Evolutionary conservation across 1,139 yeast species (phyloP).

Genomic region (Candida labiduridarum): DNA sequence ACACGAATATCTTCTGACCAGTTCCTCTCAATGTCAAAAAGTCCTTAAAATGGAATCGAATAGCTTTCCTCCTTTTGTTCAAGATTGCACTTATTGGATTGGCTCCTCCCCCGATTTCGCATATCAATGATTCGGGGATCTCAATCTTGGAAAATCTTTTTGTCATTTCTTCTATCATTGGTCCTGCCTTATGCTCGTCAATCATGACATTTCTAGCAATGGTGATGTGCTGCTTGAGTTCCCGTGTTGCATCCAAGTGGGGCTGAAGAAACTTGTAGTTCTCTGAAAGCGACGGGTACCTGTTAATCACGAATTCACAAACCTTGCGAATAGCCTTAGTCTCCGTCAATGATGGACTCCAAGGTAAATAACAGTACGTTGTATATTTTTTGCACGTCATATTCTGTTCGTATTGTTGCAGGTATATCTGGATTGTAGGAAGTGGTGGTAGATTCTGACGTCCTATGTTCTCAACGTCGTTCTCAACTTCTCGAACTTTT

Average conservation of each 20-base stretch:
- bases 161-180: neutral
- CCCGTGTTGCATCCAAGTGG: conserved; percentile 10
- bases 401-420: conserved; percentile 15
- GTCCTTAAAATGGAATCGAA: conserved; percentile 7
- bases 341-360: conserved; percentile 12
- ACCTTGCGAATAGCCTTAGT: conserved; percentile 7
- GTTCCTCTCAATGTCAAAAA: conserved; percentile 1
- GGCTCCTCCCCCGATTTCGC: neutral
- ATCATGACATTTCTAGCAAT: conserved; percentile 1
- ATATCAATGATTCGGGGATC: conserved; percentile 2
- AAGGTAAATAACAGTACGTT: conserved; percentile 11
- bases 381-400: conserved; percentile 1
- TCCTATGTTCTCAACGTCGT: neutral
- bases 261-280: conserved; percentile 11
- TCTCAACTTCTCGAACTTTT: neutral
- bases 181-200: neutral
- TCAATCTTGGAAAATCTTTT: neutral
- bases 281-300: conserved; percentile 8
- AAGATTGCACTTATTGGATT: neutral
- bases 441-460: conserved; percentile 7
- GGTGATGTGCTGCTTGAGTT: conserved; percentile 12
- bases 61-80: conserved; percentile 2
- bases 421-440: conserved; percentile 13
- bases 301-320: conserved; percentile 1
- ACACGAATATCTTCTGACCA: conserved; percentile 2